phyloP scores from a whole-genome alignment of 1,139 yeast genomes.

The Saccharomyces hybrid region DNA sequence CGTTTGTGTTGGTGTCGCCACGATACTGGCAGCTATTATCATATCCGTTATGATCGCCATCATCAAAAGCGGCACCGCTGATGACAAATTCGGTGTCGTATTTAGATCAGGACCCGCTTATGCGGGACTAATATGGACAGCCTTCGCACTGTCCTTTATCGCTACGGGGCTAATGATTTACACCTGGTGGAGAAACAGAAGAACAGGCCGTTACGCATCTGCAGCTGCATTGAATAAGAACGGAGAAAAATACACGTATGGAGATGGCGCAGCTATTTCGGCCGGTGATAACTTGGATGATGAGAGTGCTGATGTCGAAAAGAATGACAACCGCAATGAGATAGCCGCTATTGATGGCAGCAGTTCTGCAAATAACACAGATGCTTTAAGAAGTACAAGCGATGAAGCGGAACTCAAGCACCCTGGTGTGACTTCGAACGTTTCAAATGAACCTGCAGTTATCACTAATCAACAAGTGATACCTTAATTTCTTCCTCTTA shows the following conservation, averaged over 20 bases:
- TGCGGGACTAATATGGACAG: conserved; percentile 23
- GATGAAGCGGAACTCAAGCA: neutral
- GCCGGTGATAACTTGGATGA: neutral
- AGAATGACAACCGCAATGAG: neutral
- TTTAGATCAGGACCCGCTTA: conserved; percentile 19
- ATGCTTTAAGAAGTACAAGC: neutral
- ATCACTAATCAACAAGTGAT: neutral
- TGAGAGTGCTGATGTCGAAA: neutral
- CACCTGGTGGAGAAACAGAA: neutral
- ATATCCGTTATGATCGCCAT: conserved; percentile 19
- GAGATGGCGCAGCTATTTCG: neutral
- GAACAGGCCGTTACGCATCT: neutral
- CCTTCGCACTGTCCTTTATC: conserved; percentile 14
- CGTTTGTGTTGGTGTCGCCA: conserved; percentile 11
- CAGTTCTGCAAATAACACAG: neutral
- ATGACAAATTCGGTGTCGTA: conserved; percentile 23
- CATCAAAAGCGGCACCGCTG: conserved; percentile 24
- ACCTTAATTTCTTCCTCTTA: neutral
- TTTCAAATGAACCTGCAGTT: neutral
- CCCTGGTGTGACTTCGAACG: neutral
- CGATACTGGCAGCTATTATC: conserved; percentile 17
- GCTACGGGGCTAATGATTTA: conserved; percentile 1
- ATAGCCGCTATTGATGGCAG: neutral
- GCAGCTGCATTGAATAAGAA: neutral
- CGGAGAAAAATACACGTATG: neutral